Evolutionary conservation across 495 filamentous ascomycete genomes (phyloP), one percentile per base, ranked within the genome.

Genomic region (Diplogelasinospora grovesii): DNA sequence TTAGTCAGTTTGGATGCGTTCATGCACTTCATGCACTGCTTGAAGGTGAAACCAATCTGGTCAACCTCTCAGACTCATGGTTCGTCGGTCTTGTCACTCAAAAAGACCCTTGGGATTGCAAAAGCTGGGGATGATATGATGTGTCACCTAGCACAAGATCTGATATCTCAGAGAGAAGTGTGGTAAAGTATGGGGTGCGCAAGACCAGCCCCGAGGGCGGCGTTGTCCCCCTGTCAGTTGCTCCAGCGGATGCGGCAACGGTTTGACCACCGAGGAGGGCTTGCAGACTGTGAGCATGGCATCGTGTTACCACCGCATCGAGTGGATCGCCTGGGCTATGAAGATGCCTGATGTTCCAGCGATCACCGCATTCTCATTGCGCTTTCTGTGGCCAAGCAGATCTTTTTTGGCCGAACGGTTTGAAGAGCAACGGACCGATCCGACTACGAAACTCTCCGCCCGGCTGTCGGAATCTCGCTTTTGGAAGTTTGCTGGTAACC

Each of bases 121-220:
- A 47, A 52, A 56, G 49, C 39, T 49, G 55, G 44, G 47, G 48
- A 43, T 33, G 26, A 44, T 48, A 55, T 58, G 59, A 60, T 49
- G 54, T 60, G 57, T 60, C 59, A 63, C 59, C 49, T 63, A 39
- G 45, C 54, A 63, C 59, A 63, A 63, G 57, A 60, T 60, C 57
- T 63, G 38, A 34, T 50, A 57, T 49, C 42, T 36, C 44, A 42
- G 31, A 16, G 22, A 43, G 31, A 48, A 43, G 52, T 52, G 53
- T 59, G 56, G 50, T 32, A 50, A 43, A 36, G 45, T 39, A 50
- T 50, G 54, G 52, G 48, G 46, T 48, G 45, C 36, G 54, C 49
- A 42, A 41, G 20, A 20, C 53, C 49, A 50, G 50, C 43, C 36
- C 46, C 42, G 49, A 45, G 41, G 49, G 39, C 54, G 49, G 40